Conservation (phyloP, 257 asterid species). For the Cordia subcordata region DNA sequence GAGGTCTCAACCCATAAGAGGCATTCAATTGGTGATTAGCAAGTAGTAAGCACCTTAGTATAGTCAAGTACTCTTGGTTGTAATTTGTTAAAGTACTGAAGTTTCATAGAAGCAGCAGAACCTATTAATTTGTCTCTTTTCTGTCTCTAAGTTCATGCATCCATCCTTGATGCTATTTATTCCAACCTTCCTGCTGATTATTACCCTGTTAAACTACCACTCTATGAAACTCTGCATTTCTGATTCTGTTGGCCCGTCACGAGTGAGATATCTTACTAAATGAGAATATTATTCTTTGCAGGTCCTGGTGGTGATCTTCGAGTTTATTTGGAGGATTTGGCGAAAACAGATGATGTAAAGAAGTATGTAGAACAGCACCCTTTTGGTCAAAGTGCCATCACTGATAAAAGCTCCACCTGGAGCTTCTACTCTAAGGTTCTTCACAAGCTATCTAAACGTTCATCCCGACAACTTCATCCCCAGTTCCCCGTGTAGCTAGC, state of each 20-base stretch:
- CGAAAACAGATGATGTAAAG: slow-evolving; percentile 42
- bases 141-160: too few species aligned
- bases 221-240: background rate
- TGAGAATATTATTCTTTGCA: slow-evolving; percentile 8
- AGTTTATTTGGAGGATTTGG: slow-evolving; percentile 63
- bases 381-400: slow-evolving; percentile 69
- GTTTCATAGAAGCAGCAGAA: too few species aligned
- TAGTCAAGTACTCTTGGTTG: too few species aligned
- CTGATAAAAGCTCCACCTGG: slow-evolving; percentile 50
- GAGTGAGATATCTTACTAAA: background rate
- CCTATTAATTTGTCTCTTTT: too few species aligned
- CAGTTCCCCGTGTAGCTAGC: too few species aligned
- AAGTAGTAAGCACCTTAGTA: too few species aligned
- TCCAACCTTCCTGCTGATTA: too few species aligned
- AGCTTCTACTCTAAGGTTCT: slow-evolving; percentile 61
- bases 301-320: slow-evolving; percentile 74
- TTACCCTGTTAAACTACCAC: background rate
- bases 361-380: slow-evolving; percentile 60
- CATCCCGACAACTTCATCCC: too few species aligned
- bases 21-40: too few species aligned
- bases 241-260: background rate
- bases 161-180: too few species aligned
- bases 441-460: slow-evolving; percentile 15
- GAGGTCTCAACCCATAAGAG: too few species aligned
- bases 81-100: too few species aligned